Evolutionary conservation across 2,329 filamentous ascomycete species (phyloP), one percentile per base, ranked within the genome.

Genomic region (Diaporthe sp.): DNA sequence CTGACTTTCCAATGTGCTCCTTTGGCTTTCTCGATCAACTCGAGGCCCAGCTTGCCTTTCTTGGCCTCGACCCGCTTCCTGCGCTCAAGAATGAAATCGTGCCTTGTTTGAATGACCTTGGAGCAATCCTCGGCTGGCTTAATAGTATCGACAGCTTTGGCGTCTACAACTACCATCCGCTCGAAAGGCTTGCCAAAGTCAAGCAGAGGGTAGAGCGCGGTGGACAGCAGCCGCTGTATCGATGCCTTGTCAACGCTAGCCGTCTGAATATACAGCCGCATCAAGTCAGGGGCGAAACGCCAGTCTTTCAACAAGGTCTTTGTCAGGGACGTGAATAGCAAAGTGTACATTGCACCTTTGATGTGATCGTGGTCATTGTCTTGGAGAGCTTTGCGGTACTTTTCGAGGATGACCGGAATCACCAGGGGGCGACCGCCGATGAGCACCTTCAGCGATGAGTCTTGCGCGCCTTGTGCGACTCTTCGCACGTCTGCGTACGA

Each of bases 1-100:
- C 96, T 96, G 80, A 98, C 96, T 87, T 98, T 98, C 97, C 97
- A 99, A 82, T 99, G 97, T 0, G 95, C 95, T 4, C 91, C 91
- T 80, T 92, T 92, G 2, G 95, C 94, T 76, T 93, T 86, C 76
- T 94, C 91, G 5, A 96, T 93, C 44, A 99, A 88, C 82, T 98
- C 95, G 73, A 95, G 87, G 0, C 96, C 94, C 37, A 99, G 86
- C 4, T 91, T 90, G 0, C 92, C 88, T 85, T 99, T 99, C 85
- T 94, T 95, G 72, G 89, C 88, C 83, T 99, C 97, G 6, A 98
- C 95, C 76, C 91, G 90, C 71, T 87, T 88, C 75, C 96, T 91
- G 74, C 96, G 94, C 78, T 92, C 91, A 75, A 93, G 86, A 78
- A 99, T 95, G 78, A 92, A 93, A 3, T 92, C 88, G 78, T 94